Conservation (phyloP, 2,329 filamentous ascomycete genomes). For the Fusarium equiseti region DNA sequence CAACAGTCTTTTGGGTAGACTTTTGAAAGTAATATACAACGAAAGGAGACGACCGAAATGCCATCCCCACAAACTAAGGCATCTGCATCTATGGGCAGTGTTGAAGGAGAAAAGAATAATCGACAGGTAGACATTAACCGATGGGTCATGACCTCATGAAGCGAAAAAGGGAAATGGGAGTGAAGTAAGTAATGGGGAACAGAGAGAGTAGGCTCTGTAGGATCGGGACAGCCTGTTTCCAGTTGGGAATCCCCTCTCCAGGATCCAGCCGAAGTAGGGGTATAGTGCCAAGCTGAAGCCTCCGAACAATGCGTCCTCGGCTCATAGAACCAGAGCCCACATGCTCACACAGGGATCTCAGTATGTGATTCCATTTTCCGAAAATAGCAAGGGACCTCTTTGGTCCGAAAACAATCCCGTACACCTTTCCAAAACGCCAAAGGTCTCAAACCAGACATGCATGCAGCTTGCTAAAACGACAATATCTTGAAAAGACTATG, state of each 20-base stretch:
- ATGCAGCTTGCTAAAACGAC: conserved; percentile 49
- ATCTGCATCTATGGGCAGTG: conserved; percentile 33
- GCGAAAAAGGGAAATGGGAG: conserved; percentile 38
- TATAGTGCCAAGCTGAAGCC: conserved; percentile 27
- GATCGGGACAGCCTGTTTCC: conserved; percentile 11
- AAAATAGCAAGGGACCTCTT: conserved; percentile 37
- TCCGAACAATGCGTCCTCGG: conserved; percentile 20
- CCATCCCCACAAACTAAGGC: conserved; percentile 31
- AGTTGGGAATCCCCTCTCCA: conserved; percentile 28
- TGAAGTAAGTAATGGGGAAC: conserved; percentile 23
- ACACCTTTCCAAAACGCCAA: conserved; percentile 55
- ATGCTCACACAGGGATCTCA: conserved; percentile 31
- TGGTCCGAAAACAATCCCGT: conserved; percentile 40
- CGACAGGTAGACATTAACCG: conserved; percentile 54
- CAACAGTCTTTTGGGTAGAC: conserved; percentile 48
- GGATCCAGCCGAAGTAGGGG: conserved; percentile 43
- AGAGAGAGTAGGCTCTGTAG: conserved; percentile 20
- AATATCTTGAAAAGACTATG: conserved; percentile 25
- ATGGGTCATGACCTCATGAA: conserved; percentile 53
- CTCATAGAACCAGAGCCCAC: conserved; percentile 14
- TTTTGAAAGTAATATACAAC: conserved; percentile 51
- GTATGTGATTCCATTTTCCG: conserved; percentile 28
- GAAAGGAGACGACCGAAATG: conserved; percentile 32
- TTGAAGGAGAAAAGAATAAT: conserved; percentile 32
- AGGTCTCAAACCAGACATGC: conserved; percentile 47